These are phyloP conservation scores for Wallacemonas collosoma DNA, from an alignment of 208 protist species.

Conservation along the genomic window DNA sequence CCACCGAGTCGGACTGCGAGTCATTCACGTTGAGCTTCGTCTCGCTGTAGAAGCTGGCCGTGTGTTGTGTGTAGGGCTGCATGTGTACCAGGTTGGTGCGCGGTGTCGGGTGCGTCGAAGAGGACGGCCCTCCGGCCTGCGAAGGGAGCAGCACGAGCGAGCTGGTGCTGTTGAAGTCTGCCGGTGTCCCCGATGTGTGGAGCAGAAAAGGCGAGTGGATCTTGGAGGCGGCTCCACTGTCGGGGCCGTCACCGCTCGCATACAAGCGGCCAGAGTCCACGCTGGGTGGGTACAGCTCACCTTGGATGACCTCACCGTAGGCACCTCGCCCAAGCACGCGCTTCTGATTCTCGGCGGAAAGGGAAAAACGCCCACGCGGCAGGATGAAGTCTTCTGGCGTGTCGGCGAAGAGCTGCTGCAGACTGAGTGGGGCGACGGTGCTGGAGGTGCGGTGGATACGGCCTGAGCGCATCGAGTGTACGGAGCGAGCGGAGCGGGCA, in stretches of 20 bases:
- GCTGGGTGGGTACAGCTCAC: conserved; percentile 56
- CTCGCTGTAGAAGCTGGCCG: conserved; percentile 42
- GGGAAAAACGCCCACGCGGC: conserved; percentile 40
- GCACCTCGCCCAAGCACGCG: conserved; percentile 46
- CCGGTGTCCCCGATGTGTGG: not conserved
- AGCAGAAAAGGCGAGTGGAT: not conserved
- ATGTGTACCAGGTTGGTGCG: conserved; percentile 28
- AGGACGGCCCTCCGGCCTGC: not conserved
- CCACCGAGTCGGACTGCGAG: not conserved
- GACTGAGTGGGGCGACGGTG: conserved; percentile 3
- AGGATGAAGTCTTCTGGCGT: conserved; percentile 46
- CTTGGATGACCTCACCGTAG: conserved; percentile 64
- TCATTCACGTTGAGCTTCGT: not conserved
- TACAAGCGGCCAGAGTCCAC: not conserved
- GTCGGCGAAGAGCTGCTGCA: conserved; percentile 54
- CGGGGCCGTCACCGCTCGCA: not conserved
- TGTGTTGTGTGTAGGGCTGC: conserved; percentile 44
- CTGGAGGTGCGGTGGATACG: conserved; percentile 22
- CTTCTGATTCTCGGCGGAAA: conserved; percentile 23
- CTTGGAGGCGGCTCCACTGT: not conserved
- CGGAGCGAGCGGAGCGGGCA: conserved; percentile 21
- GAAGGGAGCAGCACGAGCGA: not conserved
- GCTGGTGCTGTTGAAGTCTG: not conserved
- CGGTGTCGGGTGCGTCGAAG: not conserved
- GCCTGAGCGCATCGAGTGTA: conserved; percentile 25